A percentile compares a stretch with the other conserved stretches of the same genome.
Evolutionary conservation across 148 eudicot species (phyloP).

Genomic region (Heliamphora exappendiculata): DNA sequence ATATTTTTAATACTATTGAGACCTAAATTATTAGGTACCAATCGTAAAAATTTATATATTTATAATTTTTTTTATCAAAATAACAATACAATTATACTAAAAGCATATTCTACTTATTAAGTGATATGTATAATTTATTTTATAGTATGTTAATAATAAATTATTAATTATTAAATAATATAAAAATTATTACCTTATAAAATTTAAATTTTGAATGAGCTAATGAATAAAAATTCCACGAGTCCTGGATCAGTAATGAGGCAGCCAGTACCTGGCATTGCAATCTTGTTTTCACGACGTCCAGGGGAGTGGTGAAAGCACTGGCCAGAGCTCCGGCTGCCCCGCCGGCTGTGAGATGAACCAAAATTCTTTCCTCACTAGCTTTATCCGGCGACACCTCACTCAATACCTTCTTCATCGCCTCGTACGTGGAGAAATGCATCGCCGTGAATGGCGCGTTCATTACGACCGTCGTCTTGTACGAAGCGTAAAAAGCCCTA

Average conservation of each 20-base stretch:
- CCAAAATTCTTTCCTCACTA: neutral
- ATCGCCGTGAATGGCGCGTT: conserved; percentile 3
- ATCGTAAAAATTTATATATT: too few relatives aligned
- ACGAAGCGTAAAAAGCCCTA: neutral
- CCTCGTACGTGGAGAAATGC: conserved; percentile 1
- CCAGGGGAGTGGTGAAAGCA: neutral
- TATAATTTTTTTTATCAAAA: too few relatives aligned
- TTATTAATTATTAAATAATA: too few relatives aligned
- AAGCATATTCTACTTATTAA: too few relatives aligned
- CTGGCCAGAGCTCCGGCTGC: neutral
- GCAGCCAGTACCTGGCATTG: neutral
- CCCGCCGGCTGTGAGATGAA: neutral
- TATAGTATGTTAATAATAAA: too few relatives aligned
- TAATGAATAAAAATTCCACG: too few relatives aligned
- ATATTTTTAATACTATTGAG: too few relatives aligned
- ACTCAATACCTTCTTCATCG: neutral
- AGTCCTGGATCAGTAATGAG: neutral
- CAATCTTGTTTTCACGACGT: neutral
- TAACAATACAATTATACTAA: too few relatives aligned
- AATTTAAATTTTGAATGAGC: too few relatives aligned
- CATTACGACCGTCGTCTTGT: neutral
- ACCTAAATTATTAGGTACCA: too few relatives aligned
- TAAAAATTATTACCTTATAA: too few relatives aligned
- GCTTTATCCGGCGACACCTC: neutral
- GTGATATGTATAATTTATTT: too few relatives aligned